Base-by-base conservation (phyloP, 1,139 yeast species). In the Meyerozyma athensensis region DNA sequence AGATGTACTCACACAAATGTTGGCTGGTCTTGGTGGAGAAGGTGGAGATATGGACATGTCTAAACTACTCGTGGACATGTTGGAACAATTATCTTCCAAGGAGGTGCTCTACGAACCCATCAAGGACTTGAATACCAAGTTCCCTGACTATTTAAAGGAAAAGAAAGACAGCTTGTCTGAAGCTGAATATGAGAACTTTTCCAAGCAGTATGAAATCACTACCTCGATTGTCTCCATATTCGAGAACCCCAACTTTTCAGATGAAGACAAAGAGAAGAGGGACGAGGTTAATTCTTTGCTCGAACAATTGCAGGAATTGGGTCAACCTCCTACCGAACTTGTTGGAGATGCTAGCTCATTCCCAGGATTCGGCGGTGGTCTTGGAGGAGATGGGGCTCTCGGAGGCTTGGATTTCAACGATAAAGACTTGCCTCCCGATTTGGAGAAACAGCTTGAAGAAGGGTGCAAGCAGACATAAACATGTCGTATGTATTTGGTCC, bases 21-120 rank as follows among this genome's bases (percentile, higher is more conserved):
- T 74, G 35, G 68, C 74, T 6, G 74, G 74, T 5, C 55, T 65
- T 40, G 77, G 69, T 7, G 72, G 63, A 10, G 76, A 65, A 7
- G 69, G 60, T 18, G 82, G 75, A 19, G 74, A 68, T 42, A 59
- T 78, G 51, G 79, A 76, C 49, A 69, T 68, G 71, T 74, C 84
- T 37, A 78, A 79, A 44, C 68, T 90, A 33, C 68, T 90, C 45
- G 74, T 77, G 19, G 89, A 85, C 38, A 81, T 90, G 81, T 71
- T 92, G 52, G 83, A 81, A 43, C 94, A 87, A 56, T 73, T 92
- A 58, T 79, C 94, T 14, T 81, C 95, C 6, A 90, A 87, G 56
- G 94, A 83, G 41, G 86, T 90, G 21, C 69, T 92, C 35, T 90
- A 86, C 55, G 95, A 85, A 48, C 96, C 97, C 2, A 75, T 92